These are phyloP conservation scores for Boletus semigastroideus DNA, from an alignment of 1,284 basidiomycete species.

Conservation along the genomic window DNA sequence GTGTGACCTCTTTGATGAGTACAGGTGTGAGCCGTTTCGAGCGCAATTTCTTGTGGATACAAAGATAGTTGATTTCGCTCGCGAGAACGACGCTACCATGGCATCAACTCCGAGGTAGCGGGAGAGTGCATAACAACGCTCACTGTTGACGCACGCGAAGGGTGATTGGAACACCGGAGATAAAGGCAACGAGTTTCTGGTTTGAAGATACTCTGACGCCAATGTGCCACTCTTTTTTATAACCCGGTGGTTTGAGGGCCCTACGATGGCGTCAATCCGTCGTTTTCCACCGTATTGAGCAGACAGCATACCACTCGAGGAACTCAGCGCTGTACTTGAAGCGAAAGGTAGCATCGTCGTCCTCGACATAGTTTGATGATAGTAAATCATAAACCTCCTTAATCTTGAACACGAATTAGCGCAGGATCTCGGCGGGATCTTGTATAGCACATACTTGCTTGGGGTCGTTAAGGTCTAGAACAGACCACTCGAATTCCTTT, in stretches of 20 bases:
- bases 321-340: constrained; percentile 98
- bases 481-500: constrained; percentile 92
- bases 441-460: constrained; percentile 51
- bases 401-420: constrained; percentile 47
- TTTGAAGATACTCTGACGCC: constrained; percentile 91
- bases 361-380: constrained; percentile 95
- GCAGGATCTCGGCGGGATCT: background rate
- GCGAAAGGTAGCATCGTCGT: constrained; percentile 92
- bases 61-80: constrained; percentile 97
- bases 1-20: constrained; percentile 97
- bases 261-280: constrained; percentile 41
- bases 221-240: constrained; percentile 91
- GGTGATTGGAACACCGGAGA: constrained; percentile 90
- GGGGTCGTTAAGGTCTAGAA: constrained; percentile 78
- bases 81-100: constrained; percentile 60
- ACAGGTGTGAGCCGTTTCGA: constrained; percentile 96
- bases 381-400: constrained; percentile 93
- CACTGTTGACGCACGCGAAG: constrained; percentile 81
- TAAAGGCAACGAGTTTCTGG: constrained; percentile 96
- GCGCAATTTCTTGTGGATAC: constrained; percentile 96
- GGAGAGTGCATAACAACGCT: constrained; percentile 25
- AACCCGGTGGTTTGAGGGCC: constrained; percentile 95
- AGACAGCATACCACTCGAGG: constrained; percentile 72
- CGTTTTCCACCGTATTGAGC: background rate
- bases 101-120: constrained; percentile 3